A percentile compares a stretch with the other conserved stretches of the same genome.
Conservation (phyloP, 2,329 filamentous ascomycete species). For the Microdochium paspali region DNA sequence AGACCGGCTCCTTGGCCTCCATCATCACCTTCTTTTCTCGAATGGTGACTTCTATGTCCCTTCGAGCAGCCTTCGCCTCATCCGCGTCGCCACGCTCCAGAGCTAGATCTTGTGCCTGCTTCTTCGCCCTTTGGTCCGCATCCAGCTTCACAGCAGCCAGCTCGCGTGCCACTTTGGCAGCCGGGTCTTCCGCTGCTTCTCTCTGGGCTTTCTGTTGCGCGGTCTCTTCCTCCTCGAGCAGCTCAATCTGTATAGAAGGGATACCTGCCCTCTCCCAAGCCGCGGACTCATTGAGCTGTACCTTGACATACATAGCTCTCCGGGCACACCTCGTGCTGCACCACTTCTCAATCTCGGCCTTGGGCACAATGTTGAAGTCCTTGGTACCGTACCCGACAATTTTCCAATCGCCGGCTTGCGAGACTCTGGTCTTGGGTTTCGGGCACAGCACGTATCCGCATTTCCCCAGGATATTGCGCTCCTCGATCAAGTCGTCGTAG, state of each 20-base stretch:
- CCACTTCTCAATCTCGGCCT: constrained; percentile 73
- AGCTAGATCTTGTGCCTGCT: constrained; percentile 34
- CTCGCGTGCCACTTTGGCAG: constrained; percentile 20
- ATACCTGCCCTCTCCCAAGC: constrained; percentile 70
- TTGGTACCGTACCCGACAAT: constrained; percentile 44
- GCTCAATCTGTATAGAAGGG: constrained; percentile 44
- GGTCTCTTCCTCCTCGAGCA: constrained; percentile 57
- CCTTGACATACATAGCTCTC: constrained; percentile 74
- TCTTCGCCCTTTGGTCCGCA: constrained; percentile 27
- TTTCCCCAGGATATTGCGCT: constrained; percentile 72
- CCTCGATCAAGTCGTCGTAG: constrained; percentile 80
- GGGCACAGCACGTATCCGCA: constrained; percentile 83
- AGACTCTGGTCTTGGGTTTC: constrained; percentile 46
- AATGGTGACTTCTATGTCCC: constrained; percentile 28
- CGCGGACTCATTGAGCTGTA: constrained; percentile 77
- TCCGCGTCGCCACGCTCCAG: constrained; percentile 34
- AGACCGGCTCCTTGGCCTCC: constrained; percentile 26
- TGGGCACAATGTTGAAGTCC: constrained; percentile 59
- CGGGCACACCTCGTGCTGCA: constrained; percentile 73
- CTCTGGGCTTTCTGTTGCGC: constrained; percentile 30
- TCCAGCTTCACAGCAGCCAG: constrained; percentile 33
- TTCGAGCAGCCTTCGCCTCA: neutral
- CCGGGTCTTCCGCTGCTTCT: neutral
- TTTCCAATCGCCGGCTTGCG: constrained; percentile 56
- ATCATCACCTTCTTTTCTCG: constrained; percentile 38